These are phyloP conservation scores for Pisolithus thermaeus DNA, from an alignment of 1,284 basidiomycete species.

Conservation along the genomic window DNA sequence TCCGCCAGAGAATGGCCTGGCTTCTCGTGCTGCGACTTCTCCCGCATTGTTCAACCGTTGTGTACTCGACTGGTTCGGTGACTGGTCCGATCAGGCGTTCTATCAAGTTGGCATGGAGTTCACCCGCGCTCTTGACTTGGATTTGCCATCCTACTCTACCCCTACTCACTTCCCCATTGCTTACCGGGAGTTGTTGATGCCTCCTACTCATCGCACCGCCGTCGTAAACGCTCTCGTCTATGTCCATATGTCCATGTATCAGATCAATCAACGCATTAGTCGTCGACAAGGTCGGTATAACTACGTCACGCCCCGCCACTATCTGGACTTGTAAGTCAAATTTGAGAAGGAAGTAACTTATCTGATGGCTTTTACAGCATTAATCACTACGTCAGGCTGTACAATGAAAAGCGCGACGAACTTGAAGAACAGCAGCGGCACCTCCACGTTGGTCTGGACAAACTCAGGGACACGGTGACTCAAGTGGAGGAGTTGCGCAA, in stretches of 20 bases:
- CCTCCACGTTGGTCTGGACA: conserved; percentile 96
- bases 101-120: conserved; percentile 97
- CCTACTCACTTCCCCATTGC: conserved; percentile 83
- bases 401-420: conserved; percentile 97
- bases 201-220: conserved; percentile 80
- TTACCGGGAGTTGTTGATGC: conserved; percentile 76
- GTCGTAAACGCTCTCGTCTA: conserved; percentile 93
- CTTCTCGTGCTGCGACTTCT: conserved; percentile 93
- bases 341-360: conserved; percentile 2
- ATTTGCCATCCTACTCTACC: conserved; percentile 72
- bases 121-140: conserved; percentile 87
- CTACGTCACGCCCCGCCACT: conserved; percentile 97
- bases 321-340: conserved; percentile 91
- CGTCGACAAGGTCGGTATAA: conserved; percentile 91
- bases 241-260: conserved; percentile 88
- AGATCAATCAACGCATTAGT: conserved; percentile 84
- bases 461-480: conserved; percentile 90
- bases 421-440: conserved; percentile 99
- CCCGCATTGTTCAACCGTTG: conserved; percentile 98
- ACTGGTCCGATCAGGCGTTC: conserved; percentile 97
- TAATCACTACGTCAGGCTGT: conserved; percentile 95
- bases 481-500: conserved; percentile 96
- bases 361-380: conserved; percentile 53
- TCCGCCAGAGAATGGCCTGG: conserved; percentile 92
- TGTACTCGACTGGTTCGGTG: conserved; percentile 97